These are phyloP conservation scores for Colletotrichum acutatum DNA, from an alignment of 2,329 filamentous ascomycete genomes.

Conservation along the genomic window DNA sequence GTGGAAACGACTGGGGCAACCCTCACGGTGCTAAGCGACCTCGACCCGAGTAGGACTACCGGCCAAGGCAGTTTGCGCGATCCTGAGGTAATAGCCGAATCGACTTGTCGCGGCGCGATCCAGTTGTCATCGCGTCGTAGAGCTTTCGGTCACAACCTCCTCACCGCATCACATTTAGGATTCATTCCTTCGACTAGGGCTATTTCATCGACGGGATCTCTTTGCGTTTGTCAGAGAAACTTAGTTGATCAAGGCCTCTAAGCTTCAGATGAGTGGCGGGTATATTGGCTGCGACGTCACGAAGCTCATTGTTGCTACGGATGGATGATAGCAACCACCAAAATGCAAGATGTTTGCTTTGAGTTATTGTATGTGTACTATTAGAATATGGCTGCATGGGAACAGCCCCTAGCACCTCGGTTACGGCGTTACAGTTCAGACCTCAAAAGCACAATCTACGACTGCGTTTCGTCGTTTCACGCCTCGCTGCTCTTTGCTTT, in stretches of 20 bases:
- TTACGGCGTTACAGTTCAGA: conserved; percentile 28
- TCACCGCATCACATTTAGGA: too few relatives aligned
- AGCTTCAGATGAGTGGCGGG: background rate
- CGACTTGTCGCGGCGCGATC: background rate
- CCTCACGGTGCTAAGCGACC: conserved; percentile 85
- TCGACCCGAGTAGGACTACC: conserved; percentile 69
- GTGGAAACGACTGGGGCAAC: conserved; percentile 75
- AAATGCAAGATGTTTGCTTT: background rate
- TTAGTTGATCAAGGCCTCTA: background rate
- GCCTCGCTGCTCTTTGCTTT: background rate
- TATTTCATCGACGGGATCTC: background rate
- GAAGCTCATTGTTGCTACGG: background rate
- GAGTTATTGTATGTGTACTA: conserved; percentile 24
- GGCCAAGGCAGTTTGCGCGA: background rate
- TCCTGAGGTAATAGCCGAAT: background rate
- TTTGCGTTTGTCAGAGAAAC: background rate
- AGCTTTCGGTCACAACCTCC: background rate
- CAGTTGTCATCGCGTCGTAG: background rate
- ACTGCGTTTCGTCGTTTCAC: background rate
- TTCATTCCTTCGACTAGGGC: background rate
- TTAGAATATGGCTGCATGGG: conserved; percentile 24
- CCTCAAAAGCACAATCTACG: conserved; percentile 1
- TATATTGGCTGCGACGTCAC: background rate
- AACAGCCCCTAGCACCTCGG: background rate
- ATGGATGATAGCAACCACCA: background rate